These are phyloP conservation scores for Parastagonospora avenae DNA, from an alignment of 2,329 filamentous ascomycete genomes.

Conservation along the genomic window DNA sequence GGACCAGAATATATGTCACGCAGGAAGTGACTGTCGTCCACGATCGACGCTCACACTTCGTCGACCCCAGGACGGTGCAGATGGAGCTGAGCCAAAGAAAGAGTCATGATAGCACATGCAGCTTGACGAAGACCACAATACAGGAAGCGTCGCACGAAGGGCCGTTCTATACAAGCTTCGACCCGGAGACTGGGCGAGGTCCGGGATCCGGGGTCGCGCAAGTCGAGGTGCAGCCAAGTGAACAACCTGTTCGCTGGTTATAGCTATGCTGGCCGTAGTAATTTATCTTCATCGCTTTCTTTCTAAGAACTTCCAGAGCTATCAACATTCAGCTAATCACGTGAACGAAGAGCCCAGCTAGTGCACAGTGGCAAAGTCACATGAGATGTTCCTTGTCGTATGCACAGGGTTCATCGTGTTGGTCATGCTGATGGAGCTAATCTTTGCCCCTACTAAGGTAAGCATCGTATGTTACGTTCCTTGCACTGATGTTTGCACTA, in stretches of 20 bases:
- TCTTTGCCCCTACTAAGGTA: no score
- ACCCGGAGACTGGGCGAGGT: constrained; percentile 8
- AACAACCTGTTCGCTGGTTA: not conserved
- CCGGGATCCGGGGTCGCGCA: constrained; percentile 3
- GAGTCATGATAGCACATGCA: constrained; percentile 28
- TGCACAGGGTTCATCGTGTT: no score
- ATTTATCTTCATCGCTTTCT: no score
- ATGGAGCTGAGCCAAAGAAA: constrained; percentile 18
- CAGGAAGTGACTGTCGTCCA: constrained; percentile 40
- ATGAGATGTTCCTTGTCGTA: no score
- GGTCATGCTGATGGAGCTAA: no score
- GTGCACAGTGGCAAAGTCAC: no score
- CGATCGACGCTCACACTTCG: constrained; percentile 17
- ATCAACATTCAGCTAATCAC: no score
- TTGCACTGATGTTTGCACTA: no score
- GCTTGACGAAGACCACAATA: constrained; percentile 17
- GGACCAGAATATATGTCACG: constrained; percentile 40
- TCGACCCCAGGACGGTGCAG: constrained; percentile 24
- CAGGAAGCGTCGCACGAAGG: constrained; percentile 3
- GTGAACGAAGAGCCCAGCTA: no score
- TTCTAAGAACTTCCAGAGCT: no score
- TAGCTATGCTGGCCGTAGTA: no score
- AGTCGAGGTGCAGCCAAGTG: constrained; percentile 9
- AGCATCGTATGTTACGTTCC: no score
- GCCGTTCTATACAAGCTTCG: constrained; percentile 16